Conservation (phyloP, 2,329 filamentous ascomycete species). For the Penicillium sp. region DNA sequence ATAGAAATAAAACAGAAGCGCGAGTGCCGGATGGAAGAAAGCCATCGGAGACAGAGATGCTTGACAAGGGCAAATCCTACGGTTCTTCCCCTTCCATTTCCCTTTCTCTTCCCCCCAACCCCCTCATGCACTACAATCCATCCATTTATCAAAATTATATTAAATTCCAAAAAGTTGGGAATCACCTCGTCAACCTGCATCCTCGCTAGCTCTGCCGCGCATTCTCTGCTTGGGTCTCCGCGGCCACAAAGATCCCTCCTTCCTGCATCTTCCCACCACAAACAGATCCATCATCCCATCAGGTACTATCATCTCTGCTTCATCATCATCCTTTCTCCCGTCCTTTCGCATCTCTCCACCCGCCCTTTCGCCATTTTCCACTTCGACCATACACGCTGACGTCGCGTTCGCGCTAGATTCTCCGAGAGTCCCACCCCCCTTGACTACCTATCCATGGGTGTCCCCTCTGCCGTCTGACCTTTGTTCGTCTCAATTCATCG, state of each 20-base stretch:
- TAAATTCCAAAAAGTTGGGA: background rate
- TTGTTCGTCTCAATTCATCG: conserved; percentile 16
- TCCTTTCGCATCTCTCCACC: background rate
- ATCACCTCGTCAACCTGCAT: conserved; percentile 13
- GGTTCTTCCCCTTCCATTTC: background rate
- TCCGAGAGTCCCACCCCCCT: conserved; percentile 12
- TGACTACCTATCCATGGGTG: conserved; percentile 20
- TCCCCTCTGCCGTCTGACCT: conserved; percentile 8
- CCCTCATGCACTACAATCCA: background rate
- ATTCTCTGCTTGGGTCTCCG: conserved; percentile 28
- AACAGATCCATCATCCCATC: conserved; percentile 23
- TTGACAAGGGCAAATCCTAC: background rate
- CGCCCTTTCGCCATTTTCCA: background rate
- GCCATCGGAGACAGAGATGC: background rate
- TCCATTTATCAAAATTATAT: background rate
- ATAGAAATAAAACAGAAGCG: background rate
- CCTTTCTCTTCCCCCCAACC: background rate
- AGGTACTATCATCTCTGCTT: conserved; percentile 16
- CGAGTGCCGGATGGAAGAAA: background rate
- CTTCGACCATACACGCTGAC: conserved; percentile 13
- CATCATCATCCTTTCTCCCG: conserved; percentile 2
- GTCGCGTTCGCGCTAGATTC: conserved; percentile 22
- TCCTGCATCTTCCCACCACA: conserved; percentile 28
- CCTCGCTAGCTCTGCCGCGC: conserved; percentile 26
- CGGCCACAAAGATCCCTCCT: conserved; percentile 23